A percentile compares a stretch with the other conserved stretches of the same genome.
Conservation (phyloP, 2,329 filamentous ascomycete genomes). For the Aspergillus ochraceus region DNA sequence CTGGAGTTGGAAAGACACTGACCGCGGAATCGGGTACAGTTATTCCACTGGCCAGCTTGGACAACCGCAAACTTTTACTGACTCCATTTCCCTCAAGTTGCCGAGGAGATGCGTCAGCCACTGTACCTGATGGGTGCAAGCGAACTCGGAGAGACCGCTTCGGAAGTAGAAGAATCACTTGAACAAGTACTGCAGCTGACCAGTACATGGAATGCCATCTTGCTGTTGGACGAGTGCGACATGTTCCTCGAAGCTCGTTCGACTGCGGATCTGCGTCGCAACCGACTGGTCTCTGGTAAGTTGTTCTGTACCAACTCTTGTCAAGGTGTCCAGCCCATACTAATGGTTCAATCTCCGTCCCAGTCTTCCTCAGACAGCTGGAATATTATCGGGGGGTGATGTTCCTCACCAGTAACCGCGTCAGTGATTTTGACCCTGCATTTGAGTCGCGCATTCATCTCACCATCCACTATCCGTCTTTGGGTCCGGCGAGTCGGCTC, state of each 20-base stretch:
- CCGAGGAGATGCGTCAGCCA: background rate
- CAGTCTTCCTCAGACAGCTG: background rate
- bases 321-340: too few relatives aligned
- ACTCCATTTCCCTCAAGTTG: background rate
- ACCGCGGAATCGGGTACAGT: background rate
- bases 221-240: constrained; percentile 4
- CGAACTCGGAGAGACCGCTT: background rate
- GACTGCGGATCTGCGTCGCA: background rate
- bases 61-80: background rate
- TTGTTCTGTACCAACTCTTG: background rate
- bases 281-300: background rate
- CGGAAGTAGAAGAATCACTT: background rate
- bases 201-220: background rate
- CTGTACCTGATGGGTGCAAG: background rate
- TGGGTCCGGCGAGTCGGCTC: constrained; percentile 17
- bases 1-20: constrained; percentile 1
- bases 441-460: constrained; percentile 53
- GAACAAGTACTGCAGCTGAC: background rate
- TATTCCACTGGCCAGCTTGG: background rate
- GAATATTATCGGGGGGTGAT: constrained; percentile 21
- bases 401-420: constrained; percentile 53
- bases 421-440: constrained; percentile 48
- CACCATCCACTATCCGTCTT: constrained; percentile 48
- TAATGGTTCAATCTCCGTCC: too few relatives aligned
- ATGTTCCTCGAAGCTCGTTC: constrained; percentile 2